Base-by-base conservation (phyloP, 2,329 filamentous ascomycete species). In the Aspergillus melleus region DNA sequence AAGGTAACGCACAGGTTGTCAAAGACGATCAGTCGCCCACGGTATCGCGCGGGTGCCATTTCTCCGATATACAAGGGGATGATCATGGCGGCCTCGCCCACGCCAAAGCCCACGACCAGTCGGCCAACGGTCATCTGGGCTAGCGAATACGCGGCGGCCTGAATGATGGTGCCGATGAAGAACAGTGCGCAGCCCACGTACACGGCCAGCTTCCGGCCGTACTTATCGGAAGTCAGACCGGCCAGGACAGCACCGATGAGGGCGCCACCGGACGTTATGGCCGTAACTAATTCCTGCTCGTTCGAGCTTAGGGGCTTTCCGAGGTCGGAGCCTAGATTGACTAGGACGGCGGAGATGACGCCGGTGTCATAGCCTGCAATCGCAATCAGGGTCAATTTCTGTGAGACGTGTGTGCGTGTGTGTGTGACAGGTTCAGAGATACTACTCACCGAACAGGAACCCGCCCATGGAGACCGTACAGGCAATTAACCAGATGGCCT, bases 211-310 rank as follows among this genome's bases (percentile, higher is more conserved):
- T 79, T 79, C 44, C 77, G 73, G 20, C 78, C 77, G 49, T 72
- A 76, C 57, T 61, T 66, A 59, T 80, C 77, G 3, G 77, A 76
- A 0, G 69, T 73, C 20, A 69, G 62, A 22, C 75, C 75, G 14
- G 74, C 75, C 54, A 74, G 65, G 22, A 79, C 71, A 57, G 78
- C 76, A 9, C 79, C 80, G 11, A 81, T 64, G 49, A 83, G 76
- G 2, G 80, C 79, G 32, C 78, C 82, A 36, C 78, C 81, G 8
- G 79, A 81, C 19, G 78, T 82, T 19, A 84, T 75, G 0, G 81
- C 83, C 0, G 82, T 84, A 32, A 84, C 77, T 26, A 84, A 71
- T 63, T 84, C 81, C 62, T 81, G 78, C 60, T 84, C 80, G 3
- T 72, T 75, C 4, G 77, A 74, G 29, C 63, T 72, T 4, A 81